phyloP scores from a whole-genome alignment of 2,329 filamentous ascomycete species.

The Aspergillus neotritici region DNA sequence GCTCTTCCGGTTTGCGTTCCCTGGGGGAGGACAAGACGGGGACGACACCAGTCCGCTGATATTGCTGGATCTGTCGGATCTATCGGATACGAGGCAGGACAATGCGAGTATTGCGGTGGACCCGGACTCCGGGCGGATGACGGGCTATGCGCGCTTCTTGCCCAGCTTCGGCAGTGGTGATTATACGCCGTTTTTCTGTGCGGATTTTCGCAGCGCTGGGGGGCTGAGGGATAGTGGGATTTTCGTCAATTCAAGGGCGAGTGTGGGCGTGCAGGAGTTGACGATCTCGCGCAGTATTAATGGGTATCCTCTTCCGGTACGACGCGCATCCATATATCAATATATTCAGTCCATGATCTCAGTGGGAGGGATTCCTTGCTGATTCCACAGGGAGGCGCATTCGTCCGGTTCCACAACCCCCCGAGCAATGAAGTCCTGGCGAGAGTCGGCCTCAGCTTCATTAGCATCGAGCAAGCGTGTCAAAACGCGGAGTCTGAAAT shows the following conservation, averaged over 20 bases:
- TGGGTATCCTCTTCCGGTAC: constrained; percentile 46
- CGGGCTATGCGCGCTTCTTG: constrained; percentile 54
- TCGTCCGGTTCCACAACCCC: constrained; percentile 55
- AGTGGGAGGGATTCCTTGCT: not conserved
- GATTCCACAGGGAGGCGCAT: constrained; percentile 54
- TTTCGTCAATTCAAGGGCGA: constrained; percentile 58
- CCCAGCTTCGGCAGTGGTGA: constrained; percentile 61
- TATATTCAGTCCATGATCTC: not conserved
- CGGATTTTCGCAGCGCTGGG: constrained; percentile 55
- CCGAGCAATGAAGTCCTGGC: constrained; percentile 50
- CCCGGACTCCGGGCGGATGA: constrained; percentile 53
- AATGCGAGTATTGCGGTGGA: constrained; percentile 58
- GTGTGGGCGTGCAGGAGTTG: constrained; percentile 47
- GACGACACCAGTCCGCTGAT: constrained; percentile 50
- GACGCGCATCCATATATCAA: not conserved
- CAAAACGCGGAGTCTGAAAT: constrained; percentile 62
- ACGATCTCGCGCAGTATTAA: constrained; percentile 55
- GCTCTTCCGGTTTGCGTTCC: constrained; percentile 61
- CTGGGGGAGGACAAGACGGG: too few relatives aligned
- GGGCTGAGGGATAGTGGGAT: constrained; percentile 56
- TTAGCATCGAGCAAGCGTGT: constrained; percentile 61
- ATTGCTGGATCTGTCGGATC: constrained; percentile 59
- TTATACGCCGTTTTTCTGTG: constrained; percentile 60
- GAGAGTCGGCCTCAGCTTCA: constrained; percentile 64
- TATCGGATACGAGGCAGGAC: constrained; percentile 55